These are phyloP conservation scores for Psilocybe azurescens DNA, from an alignment of 768 basidiomycete genomes.

Conservation along the genomic window DNA sequence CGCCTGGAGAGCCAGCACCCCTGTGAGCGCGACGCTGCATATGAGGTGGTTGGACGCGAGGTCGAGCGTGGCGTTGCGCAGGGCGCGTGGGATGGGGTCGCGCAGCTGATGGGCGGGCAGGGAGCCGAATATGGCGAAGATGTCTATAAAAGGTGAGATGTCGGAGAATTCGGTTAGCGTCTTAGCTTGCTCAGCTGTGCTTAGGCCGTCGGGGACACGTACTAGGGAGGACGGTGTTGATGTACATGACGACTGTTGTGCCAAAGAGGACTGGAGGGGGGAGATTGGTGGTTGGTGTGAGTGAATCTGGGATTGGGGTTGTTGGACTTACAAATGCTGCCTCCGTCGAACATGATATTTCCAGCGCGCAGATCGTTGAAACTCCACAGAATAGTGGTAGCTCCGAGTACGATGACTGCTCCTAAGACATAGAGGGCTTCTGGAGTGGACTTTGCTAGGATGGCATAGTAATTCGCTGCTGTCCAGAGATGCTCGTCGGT, in stretches of 20 bases:
- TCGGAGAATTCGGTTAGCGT: slow-evolving; percentile 9
- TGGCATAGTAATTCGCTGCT: slow-evolving; percentile 82
- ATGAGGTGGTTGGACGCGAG: slow-evolving; percentile 86
- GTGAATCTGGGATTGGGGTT: not conserved
- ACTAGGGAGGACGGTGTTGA: slow-evolving; percentile 84
- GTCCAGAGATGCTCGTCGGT: slow-evolving; percentile 88
- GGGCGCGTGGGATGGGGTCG: slow-evolving; percentile 65
- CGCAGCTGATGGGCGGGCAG: slow-evolving; percentile 57
- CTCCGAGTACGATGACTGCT: slow-evolving; percentile 64
- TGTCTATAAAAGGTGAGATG: slow-evolving; percentile 41
- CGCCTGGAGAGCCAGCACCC: slow-evolving; percentile 84
- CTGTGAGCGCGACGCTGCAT: slow-evolving; percentile 87
- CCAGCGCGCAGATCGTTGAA: slow-evolving; percentile 77
- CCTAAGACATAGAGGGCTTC: slow-evolving; percentile 61
- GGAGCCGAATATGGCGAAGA: slow-evolving; percentile 61
- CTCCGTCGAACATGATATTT: slow-evolving; percentile 92
- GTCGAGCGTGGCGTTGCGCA: slow-evolving; percentile 71
- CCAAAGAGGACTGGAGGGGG: slow-evolving; percentile 69
- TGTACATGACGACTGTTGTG: slow-evolving; percentile 73
- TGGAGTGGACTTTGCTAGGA: slow-evolving; percentile 69
- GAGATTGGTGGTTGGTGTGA: slow-evolving; percentile 7
- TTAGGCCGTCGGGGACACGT: slow-evolving; percentile 31
- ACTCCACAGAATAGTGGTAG: slow-evolving; percentile 75
- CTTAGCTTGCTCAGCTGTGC: too few species aligned
- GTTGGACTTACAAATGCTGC: slow-evolving; percentile 73